Percentiles rank a stretch among this genome's conserved stretches.
Conservation (phyloP, 306 rosid genomes). For the Amphicarpaea edgeworthii region DNA sequence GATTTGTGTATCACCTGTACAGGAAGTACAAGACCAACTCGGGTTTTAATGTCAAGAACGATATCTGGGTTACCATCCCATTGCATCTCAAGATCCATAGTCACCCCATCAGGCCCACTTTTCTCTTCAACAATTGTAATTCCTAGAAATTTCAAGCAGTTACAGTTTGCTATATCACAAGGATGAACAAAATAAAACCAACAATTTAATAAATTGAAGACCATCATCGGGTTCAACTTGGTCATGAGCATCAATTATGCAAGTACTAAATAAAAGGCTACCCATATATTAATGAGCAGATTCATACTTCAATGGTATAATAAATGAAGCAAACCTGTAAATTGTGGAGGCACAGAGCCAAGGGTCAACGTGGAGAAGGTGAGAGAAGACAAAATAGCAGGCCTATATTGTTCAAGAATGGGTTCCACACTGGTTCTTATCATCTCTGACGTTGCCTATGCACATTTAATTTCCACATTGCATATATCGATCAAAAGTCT, state of each 20-base stretch:
- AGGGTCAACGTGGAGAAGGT: slow-evolving; percentile 88
- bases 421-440: slow-evolving; percentile 79
- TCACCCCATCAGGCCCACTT: slow-evolving; percentile 62
- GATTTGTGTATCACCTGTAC: slow-evolving; percentile 69
- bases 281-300: not conserved
- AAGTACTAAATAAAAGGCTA: slow-evolving; percentile 1
- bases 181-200: slow-evolving; percentile 40
- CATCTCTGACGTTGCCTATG: slow-evolving; percentile 88
- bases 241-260: too few relatives aligned
- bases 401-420: slow-evolving; percentile 79
- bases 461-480: slow-evolving; percentile 21
- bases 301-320: slow-evolving; percentile 11
- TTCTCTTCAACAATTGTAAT: slow-evolving; percentile 71
- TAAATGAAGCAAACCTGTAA: slow-evolving; percentile 67
- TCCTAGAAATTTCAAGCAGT: slow-evolving; percentile 58
- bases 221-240: not conserved
- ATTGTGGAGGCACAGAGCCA: slow-evolving; percentile 91
- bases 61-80: slow-evolving; percentile 96
- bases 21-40: slow-evolving; percentile 78
- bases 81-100: slow-evolving; percentile 90
- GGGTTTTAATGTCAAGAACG: slow-evolving; percentile 81
- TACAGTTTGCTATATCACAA: not conserved
- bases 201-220: slow-evolving; percentile 16
- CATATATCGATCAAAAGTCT: slow-evolving; percentile 20
- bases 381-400: slow-evolving; percentile 69